Conservation (phyloP, 768 basidiomycete genomes). For the Calocybe cyanea region DNA sequence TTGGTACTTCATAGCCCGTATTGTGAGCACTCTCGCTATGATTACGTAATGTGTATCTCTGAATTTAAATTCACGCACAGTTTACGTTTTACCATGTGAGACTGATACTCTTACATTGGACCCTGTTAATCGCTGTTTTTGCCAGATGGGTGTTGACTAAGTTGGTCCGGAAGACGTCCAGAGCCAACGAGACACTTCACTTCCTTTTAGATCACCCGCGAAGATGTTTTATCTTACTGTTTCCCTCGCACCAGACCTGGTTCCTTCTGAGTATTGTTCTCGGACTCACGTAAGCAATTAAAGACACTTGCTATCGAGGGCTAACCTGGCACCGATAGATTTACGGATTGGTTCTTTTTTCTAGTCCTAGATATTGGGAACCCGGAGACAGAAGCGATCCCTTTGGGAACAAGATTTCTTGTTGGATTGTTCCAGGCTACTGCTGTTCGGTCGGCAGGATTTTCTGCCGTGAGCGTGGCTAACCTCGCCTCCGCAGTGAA, state of each 20-base stretch:
- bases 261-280: constrained; percentile 72
- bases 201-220: constrained; percentile 96
- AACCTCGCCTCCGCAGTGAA: constrained; percentile 87
- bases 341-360: constrained; percentile 88
- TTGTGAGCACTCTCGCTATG: constrained; percentile 55
- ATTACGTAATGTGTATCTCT: neutral
- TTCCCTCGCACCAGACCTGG: constrained; percentile 94
- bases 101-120: constrained; percentile 1
- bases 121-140: constrained; percentile 7
- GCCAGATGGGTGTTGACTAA: constrained; percentile 73
- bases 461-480: constrained; percentile 68
- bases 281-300: constrained; percentile 54
- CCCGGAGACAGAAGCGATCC: constrained; percentile 60
- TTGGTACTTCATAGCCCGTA: constrained; percentile 54
- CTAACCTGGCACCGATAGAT: constrained; percentile 33
- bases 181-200: constrained; percentile 71
- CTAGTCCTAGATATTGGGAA: constrained; percentile 86
- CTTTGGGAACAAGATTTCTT: constrained; percentile 64
- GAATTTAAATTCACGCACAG: constrained; percentile 30
- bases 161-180: constrained; percentile 53
- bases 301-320: neutral
- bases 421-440: constrained; percentile 77
- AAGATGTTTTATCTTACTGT: constrained; percentile 86
- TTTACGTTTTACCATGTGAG: constrained; percentile 80
- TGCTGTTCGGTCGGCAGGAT: constrained; percentile 86